A percentile compares a stretch with the other conserved stretches of the same genome.
Evolutionary conservation across 2,329 filamentous ascomycete genomes (phyloP).

Genomic region (Fusarium robinianum): DNA sequence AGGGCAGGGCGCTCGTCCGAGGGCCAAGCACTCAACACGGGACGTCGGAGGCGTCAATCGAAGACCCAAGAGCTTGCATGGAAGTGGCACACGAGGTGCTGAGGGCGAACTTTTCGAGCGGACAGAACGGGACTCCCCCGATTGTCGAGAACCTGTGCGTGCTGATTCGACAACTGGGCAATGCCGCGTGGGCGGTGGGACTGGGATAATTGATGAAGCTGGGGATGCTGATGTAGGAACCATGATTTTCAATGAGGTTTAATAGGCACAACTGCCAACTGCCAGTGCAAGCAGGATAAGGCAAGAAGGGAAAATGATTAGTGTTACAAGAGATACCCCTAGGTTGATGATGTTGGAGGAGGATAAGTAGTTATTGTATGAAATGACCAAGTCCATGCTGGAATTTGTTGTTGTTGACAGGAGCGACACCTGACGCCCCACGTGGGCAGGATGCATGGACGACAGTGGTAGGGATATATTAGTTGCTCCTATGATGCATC

Average conservation of each 20-base stretch:
- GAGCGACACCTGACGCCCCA: not conserved
- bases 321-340: no score
- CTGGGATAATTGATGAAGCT: slow-evolving; percentile 39
- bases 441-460: slow-evolving; percentile 4
- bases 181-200: slow-evolving; percentile 50
- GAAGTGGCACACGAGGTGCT: slow-evolving; percentile 61
- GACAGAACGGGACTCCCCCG: slow-evolving; percentile 54
- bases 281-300: no score
- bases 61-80: slow-evolving; percentile 63
- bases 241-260: no score
- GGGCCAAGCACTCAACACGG: slow-evolving; percentile 38
- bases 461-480: slow-evolving; percentile 5
- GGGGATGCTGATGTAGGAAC: not conserved
- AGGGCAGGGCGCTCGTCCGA: slow-evolving; percentile 57
- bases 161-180: slow-evolving; percentile 64
- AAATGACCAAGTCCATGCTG: no score
- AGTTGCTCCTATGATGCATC: no score
- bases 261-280: no score
- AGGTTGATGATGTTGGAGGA: no score
- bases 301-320: no score
- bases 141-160: slow-evolving; percentile 70
- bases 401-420: no score
- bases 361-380: no score
- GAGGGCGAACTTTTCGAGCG: slow-evolving; percentile 53
- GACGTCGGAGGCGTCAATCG: slow-evolving; percentile 49